phyloP scores from a whole-genome alignment of 306 rosid species.

The Vigna mungo region DNA sequence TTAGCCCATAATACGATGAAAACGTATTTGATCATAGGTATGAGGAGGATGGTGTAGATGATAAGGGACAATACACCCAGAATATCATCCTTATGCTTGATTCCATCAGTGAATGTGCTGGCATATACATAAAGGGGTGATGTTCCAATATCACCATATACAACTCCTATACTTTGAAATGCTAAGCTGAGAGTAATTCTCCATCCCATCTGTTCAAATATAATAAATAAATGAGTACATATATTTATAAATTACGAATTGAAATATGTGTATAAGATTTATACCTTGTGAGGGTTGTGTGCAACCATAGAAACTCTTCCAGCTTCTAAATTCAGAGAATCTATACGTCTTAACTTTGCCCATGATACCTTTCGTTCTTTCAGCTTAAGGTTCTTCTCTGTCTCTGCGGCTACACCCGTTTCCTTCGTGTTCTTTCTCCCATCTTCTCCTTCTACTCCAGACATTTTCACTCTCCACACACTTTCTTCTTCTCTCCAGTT shows the following conservation, averaged over 20 bases:
- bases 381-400: constrained; percentile 29
- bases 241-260: background rate
- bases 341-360: constrained; percentile 76
- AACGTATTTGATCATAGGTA: constrained; percentile 77
- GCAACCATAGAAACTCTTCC: constrained; percentile 61
- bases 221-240: too few species aligned
- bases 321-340: constrained; percentile 85
- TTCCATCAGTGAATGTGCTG: constrained; percentile 52
- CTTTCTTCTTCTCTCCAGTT: background rate
- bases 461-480: background rate
- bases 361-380: constrained; percentile 64
- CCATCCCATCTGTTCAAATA: constrained; percentile 49
- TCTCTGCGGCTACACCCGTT: background rate
- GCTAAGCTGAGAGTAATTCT: constrained; percentile 62
- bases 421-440: too few species aligned
- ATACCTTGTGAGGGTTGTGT: constrained; percentile 48
- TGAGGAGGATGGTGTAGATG: constrained; percentile 67
- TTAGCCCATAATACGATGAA: constrained; percentile 81
- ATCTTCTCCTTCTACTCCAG: constrained; percentile 11
- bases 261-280: background rate
- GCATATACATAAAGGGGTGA: constrained; percentile 81
- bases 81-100: constrained; percentile 55
- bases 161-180: constrained; percentile 83
- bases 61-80: constrained; percentile 75
- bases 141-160: constrained; percentile 91